Evolutionary conservation across 768 basidiomycete species (phyloP).

Genomic region (Lactifluus hygrophoroides): DNA sequence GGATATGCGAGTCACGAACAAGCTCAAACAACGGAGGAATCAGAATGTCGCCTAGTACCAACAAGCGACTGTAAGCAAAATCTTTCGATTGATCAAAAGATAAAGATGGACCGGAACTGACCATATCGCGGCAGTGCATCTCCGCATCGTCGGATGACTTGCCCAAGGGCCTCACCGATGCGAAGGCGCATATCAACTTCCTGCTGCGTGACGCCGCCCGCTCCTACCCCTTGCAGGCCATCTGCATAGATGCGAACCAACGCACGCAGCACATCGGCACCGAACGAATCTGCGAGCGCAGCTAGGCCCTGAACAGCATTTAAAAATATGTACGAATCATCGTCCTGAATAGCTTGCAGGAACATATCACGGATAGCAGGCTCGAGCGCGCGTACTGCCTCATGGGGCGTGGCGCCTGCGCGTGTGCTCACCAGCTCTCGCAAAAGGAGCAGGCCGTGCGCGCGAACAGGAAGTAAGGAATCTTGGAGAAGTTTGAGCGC

Average conservation of each 20-base stretch:
- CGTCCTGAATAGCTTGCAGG: constrained; percentile 74
- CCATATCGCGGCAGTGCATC: constrained; percentile 60
- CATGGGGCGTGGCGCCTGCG: constrained; percentile 21
- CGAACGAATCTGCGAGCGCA: constrained; percentile 73
- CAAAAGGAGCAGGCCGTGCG: constrained; percentile 80
- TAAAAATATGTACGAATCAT: constrained; percentile 92
- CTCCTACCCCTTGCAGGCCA: constrained; percentile 43
- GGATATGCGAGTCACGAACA: constrained; percentile 50
- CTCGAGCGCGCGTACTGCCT: constrained; percentile 52
- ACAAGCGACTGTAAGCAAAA: constrained; percentile 18
- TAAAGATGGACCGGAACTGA: too few relatives aligned
- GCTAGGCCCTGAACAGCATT: constrained; percentile 87
- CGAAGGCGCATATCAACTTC: constrained; percentile 70
- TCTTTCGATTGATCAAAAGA: too few relatives aligned
- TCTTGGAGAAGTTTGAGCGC: constrained; percentile 86
- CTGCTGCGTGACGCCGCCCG: constrained; percentile 38
- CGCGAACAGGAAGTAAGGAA: constrained; percentile 86
- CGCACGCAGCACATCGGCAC: constrained; percentile 58
- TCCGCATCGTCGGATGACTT: constrained; percentile 68
- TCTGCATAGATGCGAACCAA: constrained; percentile 61
- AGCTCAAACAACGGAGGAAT: constrained; percentile 64
- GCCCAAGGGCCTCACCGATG: constrained; percentile 78
- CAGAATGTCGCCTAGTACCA: constrained; percentile 51
- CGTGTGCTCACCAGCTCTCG: constrained; percentile 58
- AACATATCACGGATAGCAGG: constrained; percentile 87